phyloP scores from a whole-genome alignment of 2,329 filamentous ascomycete genomes.

The Penicillium sp. region DNA sequence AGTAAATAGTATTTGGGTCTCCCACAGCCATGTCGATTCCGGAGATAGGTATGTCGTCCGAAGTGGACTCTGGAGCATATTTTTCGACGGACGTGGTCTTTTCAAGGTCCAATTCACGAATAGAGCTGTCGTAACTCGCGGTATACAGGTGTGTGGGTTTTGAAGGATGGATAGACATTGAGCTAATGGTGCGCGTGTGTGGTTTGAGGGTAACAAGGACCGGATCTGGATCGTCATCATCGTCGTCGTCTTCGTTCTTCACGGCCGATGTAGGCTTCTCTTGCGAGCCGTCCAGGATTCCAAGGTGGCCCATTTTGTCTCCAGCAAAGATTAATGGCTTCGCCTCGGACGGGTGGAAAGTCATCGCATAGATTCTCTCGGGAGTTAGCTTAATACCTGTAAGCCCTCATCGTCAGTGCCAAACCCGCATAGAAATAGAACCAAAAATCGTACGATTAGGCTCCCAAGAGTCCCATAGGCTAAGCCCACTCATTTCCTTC shows the following conservation, averaged over 20 bases:
- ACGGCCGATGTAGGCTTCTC: constrained; percentile 48
- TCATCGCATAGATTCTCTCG: constrained; percentile 82
- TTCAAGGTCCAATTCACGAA: constrained; percentile 82
- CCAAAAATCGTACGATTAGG: constrained; percentile 67
- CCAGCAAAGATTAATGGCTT: constrained; percentile 92
- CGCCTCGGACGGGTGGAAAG: constrained; percentile 83
- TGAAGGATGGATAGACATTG: constrained; percentile 76
- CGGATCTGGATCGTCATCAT: constrained; percentile 69
- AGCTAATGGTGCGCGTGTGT: constrained; percentile 85
- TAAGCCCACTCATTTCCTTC: constrained; percentile 75
- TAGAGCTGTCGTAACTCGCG: constrained; percentile 89
- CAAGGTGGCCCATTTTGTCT: constrained; percentile 89
- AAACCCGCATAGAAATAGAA: background rate
- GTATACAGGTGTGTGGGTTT: constrained; percentile 80
- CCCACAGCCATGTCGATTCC: constrained; percentile 77
- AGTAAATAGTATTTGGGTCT: constrained; percentile 77
- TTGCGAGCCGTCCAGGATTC: constrained; percentile 77
- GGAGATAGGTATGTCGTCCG: constrained; percentile 79
- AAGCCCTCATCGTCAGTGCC: constrained; percentile 1
- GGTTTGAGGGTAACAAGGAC: constrained; percentile 89
- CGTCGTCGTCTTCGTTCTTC: constrained; percentile 66
- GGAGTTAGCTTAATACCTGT: constrained; percentile 89
- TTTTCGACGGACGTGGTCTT: constrained; percentile 80
- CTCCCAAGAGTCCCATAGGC: constrained; percentile 81
- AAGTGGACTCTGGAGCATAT: constrained; percentile 73